Evolutionary conservation across 1,284 basidiomycete genomes (phyloP).

Genomic region (Mycosarcoma maydis): DNA sequence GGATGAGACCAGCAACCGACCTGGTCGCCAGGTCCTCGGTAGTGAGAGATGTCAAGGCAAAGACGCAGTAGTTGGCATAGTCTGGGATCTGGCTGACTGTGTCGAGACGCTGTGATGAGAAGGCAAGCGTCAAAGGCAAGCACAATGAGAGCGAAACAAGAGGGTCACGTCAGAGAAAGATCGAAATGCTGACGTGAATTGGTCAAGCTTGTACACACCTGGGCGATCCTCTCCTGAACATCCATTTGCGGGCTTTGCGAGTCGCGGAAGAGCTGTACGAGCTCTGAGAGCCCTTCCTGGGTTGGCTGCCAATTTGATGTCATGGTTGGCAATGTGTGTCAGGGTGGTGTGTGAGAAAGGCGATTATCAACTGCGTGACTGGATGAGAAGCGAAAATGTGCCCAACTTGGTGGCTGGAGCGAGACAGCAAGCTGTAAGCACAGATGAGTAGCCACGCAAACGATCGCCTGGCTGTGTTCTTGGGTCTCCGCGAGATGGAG

Average conservation of each 20-base stretch:
- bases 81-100: constrained; percentile 60
- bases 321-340: constrained; percentile 18
- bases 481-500: neutral
- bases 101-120: constrained; percentile 52
- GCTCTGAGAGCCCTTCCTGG: constrained; percentile 57
- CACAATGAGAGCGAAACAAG: neutral
- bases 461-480: no score
- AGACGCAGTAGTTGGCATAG: constrained; percentile 94
- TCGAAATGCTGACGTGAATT: neutral
- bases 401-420: no score
- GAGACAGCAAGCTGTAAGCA: neutral
- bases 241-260: constrained; percentile 59
- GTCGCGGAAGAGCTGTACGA: constrained; percentile 61
- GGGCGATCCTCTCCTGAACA: constrained; percentile 57
- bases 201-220: constrained; percentile 27
- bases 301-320: constrained; percentile 57
- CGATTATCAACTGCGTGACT: no score
- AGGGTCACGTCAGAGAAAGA: neutral
- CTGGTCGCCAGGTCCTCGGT: constrained; percentile 89
- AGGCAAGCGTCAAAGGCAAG: no score
- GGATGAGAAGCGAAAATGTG: no score
- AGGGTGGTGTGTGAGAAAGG: neutral
- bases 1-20: constrained; percentile 92
- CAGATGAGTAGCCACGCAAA: no score
- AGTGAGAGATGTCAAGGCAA: constrained; percentile 82